phyloP scores from a whole-genome alignment of 208 protist genomes.

The Trypanosomatidae sp. region DNA sequence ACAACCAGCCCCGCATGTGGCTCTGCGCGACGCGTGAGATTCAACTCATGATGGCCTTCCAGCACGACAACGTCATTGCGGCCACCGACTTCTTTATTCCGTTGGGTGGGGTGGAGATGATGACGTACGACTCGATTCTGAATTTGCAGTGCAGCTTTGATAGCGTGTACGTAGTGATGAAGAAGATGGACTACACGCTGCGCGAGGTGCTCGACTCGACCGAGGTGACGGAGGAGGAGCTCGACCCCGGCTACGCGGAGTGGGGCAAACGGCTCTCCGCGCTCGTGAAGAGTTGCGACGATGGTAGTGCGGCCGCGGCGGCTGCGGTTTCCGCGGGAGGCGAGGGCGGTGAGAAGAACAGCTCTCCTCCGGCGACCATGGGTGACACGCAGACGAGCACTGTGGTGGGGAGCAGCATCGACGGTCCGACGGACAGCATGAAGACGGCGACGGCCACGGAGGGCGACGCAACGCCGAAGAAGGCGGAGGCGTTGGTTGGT shows the following conservation, averaged over 20 bases:
- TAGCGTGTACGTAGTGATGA: constrained; percentile 88
- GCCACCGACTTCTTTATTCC: constrained; percentile 85
- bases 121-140: constrained; percentile 71
- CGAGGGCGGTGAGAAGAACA: too few species aligned
- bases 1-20: constrained; percentile 83
- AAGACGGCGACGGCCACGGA: too few species aligned
- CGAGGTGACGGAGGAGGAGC: constrained; percentile 26
- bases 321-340: too few species aligned
- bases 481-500: too few species aligned
- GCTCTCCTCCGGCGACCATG: too few species aligned
- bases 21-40: constrained; percentile 83
- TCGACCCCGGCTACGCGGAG: constrained; percentile 15
- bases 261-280: too few species aligned
- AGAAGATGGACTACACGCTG: constrained; percentile 87
- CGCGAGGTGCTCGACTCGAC: constrained; percentile 84
- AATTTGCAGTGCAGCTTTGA: constrained; percentile 62
- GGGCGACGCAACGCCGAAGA: too few species aligned
- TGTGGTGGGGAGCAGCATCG: too few species aligned
- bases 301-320: too few species aligned
- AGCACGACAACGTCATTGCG: constrained; percentile 83
- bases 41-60: constrained; percentile 82
- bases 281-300: too few species aligned
- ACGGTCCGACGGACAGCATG: too few species aligned
- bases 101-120: constrained; percentile 62
- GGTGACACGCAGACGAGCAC: too few species aligned